A percentile compares a stretch with the other conserved stretches of the same genome.
phyloP scores from a whole-genome alignment of 1,284 basidiomycete genomes.

The Irpex rosettiformis region DNA sequence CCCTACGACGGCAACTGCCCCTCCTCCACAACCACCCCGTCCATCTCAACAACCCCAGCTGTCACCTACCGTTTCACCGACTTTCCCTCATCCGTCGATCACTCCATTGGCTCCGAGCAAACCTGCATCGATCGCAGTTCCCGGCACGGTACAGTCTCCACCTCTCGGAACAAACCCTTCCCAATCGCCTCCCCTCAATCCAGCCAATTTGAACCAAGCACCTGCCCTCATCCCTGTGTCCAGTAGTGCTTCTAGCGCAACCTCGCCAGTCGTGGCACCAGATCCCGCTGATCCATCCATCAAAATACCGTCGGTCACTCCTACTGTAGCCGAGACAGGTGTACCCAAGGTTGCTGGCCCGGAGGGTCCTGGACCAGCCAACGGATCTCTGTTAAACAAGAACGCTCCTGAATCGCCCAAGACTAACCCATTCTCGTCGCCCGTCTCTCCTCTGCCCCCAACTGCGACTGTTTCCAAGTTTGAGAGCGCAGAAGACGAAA shows the following conservation, averaged over 20 bases:
- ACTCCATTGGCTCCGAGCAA: slow-evolving; percentile 3
- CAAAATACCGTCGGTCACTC: slow-evolving; percentile 36
- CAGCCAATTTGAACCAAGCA: slow-evolving; percentile 50
- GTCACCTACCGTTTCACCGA: neutral
- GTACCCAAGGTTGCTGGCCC: slow-evolving; percentile 49
- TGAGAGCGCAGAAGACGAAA: slow-evolving; percentile 52
- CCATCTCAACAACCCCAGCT: neutral
- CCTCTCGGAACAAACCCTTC: slow-evolving; percentile 18
- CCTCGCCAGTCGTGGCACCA: slow-evolving; percentile 26
- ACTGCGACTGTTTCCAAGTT: slow-evolving; percentile 17
- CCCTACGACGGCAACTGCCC: slow-evolving; percentile 16
- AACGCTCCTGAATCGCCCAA: slow-evolving; percentile 35
- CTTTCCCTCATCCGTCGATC: slow-evolving; percentile 1
- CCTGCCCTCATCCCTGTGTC: slow-evolving; percentile 39
- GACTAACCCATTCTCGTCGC: slow-evolving; percentile 12
- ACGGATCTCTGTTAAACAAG: slow-evolving; percentile 57
- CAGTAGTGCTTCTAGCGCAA: slow-evolving; percentile 19
- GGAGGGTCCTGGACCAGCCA: slow-evolving; percentile 61
- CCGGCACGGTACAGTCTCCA: slow-evolving; percentile 17
- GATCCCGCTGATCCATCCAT: slow-evolving; percentile 28
- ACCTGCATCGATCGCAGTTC: slow-evolving; percentile 13
- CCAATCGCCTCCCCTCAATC: slow-evolving; percentile 45
- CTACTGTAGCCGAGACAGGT: slow-evolving; percentile 65
- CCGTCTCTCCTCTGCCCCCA: neutral
- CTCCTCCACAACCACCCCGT: slow-evolving; percentile 3